phyloP scores from a whole-genome alignment of 257 asterid genomes.

The Orobanche coerulescens region DNA sequence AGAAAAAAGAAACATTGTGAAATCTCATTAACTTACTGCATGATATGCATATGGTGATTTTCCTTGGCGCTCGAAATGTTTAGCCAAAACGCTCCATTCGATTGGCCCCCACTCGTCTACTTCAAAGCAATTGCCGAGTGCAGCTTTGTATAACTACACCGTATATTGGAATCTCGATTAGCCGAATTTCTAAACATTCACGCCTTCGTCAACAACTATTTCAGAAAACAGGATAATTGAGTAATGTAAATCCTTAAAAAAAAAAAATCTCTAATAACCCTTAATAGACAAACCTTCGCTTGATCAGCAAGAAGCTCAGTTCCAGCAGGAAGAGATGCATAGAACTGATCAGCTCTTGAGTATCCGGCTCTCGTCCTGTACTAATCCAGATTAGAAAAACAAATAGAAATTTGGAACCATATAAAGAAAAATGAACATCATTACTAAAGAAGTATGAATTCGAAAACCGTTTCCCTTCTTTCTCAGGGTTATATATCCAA shows the following conservation, averaged over 20 bases:
- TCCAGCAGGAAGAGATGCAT: constrained; percentile 95
- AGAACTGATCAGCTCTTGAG: constrained; percentile 88
- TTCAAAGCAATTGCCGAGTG: constrained; percentile 75
- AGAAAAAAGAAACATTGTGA: background rate
- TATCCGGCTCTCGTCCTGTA: constrained; percentile 88
- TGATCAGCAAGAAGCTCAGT: constrained; percentile 84
- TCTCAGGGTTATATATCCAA: background rate
- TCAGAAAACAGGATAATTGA: background rate
- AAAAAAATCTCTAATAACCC: background rate
- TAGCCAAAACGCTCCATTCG: constrained; percentile 85
- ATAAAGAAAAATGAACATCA: background rate
- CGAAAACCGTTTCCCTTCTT: background rate
- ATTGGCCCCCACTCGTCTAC: constrained; percentile 91
- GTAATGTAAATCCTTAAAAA: background rate
- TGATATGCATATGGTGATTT: constrained; percentile 94
- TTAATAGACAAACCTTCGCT: constrained; percentile 45
- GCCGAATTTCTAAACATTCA: background rate
- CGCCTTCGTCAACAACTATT: too few relatives aligned
- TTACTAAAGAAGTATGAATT: background rate
- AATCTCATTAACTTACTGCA: constrained; percentile 57
- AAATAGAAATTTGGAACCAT: background rate
- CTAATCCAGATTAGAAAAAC: constrained; percentile 15
- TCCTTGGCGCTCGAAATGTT: constrained; percentile 94
- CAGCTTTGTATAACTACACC: constrained; percentile 66
- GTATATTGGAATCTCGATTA: constrained; percentile 16